phyloP scores from a whole-genome alignment of 2,329 filamentous ascomycete species.

The Ceratocystiopsis brevicomis region DNA sequence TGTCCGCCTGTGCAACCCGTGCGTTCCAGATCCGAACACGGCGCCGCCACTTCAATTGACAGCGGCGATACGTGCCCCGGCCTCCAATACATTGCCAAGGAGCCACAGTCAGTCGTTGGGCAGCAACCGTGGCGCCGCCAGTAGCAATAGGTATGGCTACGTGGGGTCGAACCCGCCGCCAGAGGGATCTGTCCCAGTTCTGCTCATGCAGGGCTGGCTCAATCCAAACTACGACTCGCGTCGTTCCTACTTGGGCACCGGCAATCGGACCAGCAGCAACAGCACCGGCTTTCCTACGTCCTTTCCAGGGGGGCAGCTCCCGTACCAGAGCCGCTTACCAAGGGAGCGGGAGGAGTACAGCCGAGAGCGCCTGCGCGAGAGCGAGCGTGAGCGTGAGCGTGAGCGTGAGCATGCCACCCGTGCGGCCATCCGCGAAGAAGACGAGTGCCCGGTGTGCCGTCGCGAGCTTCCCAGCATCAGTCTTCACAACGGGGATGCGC shows the following conservation, averaged over 20 bases:
- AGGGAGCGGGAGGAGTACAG: too few species aligned
- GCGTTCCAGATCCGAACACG: constrained; percentile 42
- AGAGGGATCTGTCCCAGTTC: too few species aligned
- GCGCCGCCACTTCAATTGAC: constrained; percentile 24
- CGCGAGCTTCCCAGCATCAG: constrained; percentile 43
- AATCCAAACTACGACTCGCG: not conserved
- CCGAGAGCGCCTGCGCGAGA: not conserved
- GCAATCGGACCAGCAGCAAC: not conserved
- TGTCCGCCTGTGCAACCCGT: constrained; percentile 42
- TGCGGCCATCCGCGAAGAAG: constrained; percentile 42
- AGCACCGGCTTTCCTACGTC: too few species aligned
- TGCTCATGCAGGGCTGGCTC: too few species aligned
- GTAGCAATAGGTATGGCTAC: not conserved
- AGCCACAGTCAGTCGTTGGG: too few species aligned
- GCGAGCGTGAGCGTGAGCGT: constrained; percentile 3
- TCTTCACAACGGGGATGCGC: constrained; percentile 32
- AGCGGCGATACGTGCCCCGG: too few species aligned
- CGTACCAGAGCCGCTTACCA: too few species aligned
- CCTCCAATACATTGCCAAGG: too few species aligned
- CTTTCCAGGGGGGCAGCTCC: too few species aligned
- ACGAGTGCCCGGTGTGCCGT: constrained; percentile 64
- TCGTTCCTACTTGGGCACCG: not conserved
- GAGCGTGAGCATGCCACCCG: not conserved
- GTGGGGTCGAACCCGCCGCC: too few species aligned
- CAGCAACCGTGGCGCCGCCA: not conserved